Base-by-base conservation (phyloP, 768 basidiomycete species). In the Astraeus odoratus region DNA sequence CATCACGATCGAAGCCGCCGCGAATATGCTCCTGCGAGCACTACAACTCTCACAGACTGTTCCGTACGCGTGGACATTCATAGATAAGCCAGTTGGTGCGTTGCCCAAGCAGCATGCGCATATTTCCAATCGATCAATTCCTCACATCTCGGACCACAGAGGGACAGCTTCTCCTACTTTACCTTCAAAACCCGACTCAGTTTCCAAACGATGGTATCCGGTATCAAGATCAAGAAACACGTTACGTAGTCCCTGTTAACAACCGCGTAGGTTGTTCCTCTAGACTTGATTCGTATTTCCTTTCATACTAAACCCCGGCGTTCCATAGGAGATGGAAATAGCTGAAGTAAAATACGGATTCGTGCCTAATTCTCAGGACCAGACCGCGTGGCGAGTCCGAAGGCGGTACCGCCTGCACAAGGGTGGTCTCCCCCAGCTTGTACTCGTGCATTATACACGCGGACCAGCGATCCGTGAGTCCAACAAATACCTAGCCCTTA, bases 151-250 rank as follows among this genome's bases (percentile, higher is more conserved):
- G 40, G 22, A 39, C 22, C 16, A 8, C 44, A 86, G 86, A 86
- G 55, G 84, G 83, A 0, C 74, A 80, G 54, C 65, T 81, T 24
- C 68, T 73, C 27, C 73, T 90, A n/a, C 63, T 90, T 36, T 88
- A 75, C 64, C 65, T 87, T 36, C 76, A 77, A 8, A 71, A 67
- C 12, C 76, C 76, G 46, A 55, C 71, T 20, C 71, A 75, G 3
- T 84, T 86, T 58, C 86, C 86, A 18, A 75, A 70, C 46, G 88
- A 92, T 54, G 88, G 88, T 16, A 71, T 91, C 45, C 78, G 84
- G 33, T 92, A 75, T 58, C 78, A 82, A 52, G 88, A 89, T 46
- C 65, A 77, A 43, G 88, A 91, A 57, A 73, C 74, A 34, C 77
- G 78, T 52, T 79, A 71, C 56, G 62, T 65, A 29, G 30, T 63